A percentile compares a stretch with the other conserved stretches of the same genome.
These are phyloP conservation scores for Akebia trifoliata DNA, from an alignment of 164 flowering plant genomes.

Conservation along the genomic window DNA sequence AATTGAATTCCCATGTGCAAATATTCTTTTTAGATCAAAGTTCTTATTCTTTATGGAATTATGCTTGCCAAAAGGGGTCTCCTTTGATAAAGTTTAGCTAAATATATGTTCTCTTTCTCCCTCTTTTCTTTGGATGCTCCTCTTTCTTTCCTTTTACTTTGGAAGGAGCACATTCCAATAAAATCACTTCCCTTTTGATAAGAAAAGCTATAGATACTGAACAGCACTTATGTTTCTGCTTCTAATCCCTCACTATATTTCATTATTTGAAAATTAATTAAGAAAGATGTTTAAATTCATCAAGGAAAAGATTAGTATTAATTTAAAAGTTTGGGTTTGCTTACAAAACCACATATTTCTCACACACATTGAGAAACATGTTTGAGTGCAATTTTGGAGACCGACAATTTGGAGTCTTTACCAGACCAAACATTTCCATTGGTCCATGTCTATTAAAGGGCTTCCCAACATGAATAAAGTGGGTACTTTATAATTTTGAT, in stretches of 20 bases:
- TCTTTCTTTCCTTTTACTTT: constrained; percentile 6
- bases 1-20: constrained; percentile 21
- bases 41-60: constrained; percentile 6
- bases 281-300: constrained; percentile 1
- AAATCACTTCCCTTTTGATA: constrained; percentile 29
- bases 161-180: constrained; percentile 7
- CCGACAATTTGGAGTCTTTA: too few species aligned
- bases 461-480: too few species aligned
- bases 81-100: constrained; percentile 13
- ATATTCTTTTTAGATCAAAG: neutral
- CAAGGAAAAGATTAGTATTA: neutral
- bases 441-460: too few species aligned
- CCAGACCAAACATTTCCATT: too few species aligned
- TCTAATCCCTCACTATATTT: neutral
- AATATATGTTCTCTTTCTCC: constrained; percentile 3
- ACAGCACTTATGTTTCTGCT: neutral
- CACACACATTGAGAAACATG: neutral
- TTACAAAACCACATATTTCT: constrained; percentile 7
- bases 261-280: neutral
- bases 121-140: constrained; percentile 17
- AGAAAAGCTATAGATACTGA: constrained; percentile 8
- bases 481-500: too few species aligned
- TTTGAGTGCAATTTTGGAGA: too few species aligned
- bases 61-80: constrained; percentile 9
- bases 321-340: neutral